Evolutionary conservation across 2,329 filamentous ascomycete species (phyloP), one percentile per base, ranked within the genome.

Genomic region (Aureobasidium sp.): DNA sequence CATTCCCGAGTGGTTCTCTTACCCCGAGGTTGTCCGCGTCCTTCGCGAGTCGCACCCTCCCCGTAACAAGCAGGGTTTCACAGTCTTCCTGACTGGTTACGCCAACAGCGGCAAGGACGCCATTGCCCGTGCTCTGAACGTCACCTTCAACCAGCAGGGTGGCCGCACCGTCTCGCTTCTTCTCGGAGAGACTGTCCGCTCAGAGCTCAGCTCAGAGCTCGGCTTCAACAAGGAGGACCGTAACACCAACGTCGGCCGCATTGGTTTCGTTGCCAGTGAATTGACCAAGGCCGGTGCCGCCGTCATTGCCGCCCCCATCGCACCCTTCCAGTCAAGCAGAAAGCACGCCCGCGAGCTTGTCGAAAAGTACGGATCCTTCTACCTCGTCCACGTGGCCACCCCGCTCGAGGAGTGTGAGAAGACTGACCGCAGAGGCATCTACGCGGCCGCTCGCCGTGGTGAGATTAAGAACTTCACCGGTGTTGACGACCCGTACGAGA

Each of bases 1-100:
- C 70, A 99, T 99, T 70, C 94, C 94, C 69, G 91, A 95, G 78
- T 99, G 94, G 94, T 99, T 99, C 84, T 97, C 94, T 36, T 99
- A 99, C 82, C 93, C 94, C 66, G 94, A 99, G 81, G 94, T 99
- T 69, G 94, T 99, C 78, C 87, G 87, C 77, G 94, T 97, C 55
- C 88, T 99, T 65, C 88, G 94, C 71, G 92, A 99, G 81, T 96
- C 93, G 69, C 94, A 97, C 82, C 94, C 93, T 55, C 86, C 95
- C 57, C 89, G 94, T 68, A 87, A 85, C 70, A 84, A 88, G 73
- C 95, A 99, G 82, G 94, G 94, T 67, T 99, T 99, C 85, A 97
- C 94, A 66, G 84, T 99, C 77, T 97, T 99, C 87, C 83, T 99
- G 67, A 97, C 94, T 3, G 94, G 94, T 65, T 97, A 94, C 83